Percentiles rank a stretch among this genome's conserved stretches.
These are phyloP conservation scores for Hippophae rhamnoides DNA, from an alignment of 306 rosid species.

Conservation along the genomic window DNA sequence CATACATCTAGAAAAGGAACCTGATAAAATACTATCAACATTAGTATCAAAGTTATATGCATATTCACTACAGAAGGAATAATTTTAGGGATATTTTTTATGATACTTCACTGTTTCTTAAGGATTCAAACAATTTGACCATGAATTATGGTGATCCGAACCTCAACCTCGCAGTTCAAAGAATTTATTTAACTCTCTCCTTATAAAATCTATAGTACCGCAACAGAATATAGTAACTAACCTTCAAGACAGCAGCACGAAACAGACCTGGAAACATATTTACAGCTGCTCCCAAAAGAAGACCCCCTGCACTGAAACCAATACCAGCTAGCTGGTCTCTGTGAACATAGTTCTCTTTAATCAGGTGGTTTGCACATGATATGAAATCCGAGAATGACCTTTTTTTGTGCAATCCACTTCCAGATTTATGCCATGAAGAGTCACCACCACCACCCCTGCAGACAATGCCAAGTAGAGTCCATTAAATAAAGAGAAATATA, in stretches of 20 bases:
- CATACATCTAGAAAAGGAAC: slow-evolving; percentile 94
- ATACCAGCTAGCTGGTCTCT: slow-evolving; percentile 57
- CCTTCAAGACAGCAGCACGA: slow-evolving; percentile 74
- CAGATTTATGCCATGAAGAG: slow-evolving; percentile 72
- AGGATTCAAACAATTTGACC: not conserved
- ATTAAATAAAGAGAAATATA: not conserved
- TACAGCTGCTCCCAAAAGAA: slow-evolving; percentile 69
- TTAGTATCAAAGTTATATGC: slow-evolving; percentile 8
- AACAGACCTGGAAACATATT: slow-evolving; percentile 73
- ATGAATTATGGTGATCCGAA: not conserved
- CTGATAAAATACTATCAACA: slow-evolving; percentile 29
- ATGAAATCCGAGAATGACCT: slow-evolving; percentile 70
- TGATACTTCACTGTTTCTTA: no score
- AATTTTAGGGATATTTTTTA: no score
- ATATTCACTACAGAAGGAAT: no score
- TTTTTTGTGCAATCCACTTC: slow-evolving; percentile 51
- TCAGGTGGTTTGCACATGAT: slow-evolving; percentile 66
- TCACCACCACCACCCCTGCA: slow-evolving; percentile 72
- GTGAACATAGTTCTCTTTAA: slow-evolving; percentile 51
- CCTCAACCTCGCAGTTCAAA: not conserved
- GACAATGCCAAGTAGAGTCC: slow-evolving; percentile 8
- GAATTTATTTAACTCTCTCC: not conserved
- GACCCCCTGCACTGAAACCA: slow-evolving; percentile 84
- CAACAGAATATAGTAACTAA: slow-evolving; percentile 8
- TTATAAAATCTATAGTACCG: not conserved